A percentile compares a stretch with the other conserved stretches of the same genome.
These are phyloP conservation scores for Fusarium goolgardi DNA, from an alignment of 2,329 filamentous ascomycete genomes.

Conservation along the genomic window DNA sequence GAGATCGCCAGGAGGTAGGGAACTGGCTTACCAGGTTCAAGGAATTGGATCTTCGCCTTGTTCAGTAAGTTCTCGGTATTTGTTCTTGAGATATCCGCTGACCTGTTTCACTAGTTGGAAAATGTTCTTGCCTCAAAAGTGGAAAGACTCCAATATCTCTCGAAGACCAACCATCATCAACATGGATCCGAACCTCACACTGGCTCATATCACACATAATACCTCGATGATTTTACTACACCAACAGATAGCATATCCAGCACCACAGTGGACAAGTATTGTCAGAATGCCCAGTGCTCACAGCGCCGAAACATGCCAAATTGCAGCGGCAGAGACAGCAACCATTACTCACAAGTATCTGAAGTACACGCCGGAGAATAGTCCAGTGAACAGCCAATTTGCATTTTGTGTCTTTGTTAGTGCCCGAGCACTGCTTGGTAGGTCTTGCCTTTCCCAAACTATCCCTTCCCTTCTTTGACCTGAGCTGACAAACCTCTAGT, in stretches of 20 bases:
- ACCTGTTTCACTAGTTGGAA: conserved; percentile 51
- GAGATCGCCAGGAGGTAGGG: conserved; percentile 54
- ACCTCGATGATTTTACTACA: conserved; percentile 62
- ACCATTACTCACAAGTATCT: conserved; percentile 61
- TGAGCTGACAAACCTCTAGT: conserved; percentile 6
- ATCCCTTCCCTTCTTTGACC: accelerated
- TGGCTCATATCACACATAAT: conserved; percentile 63
- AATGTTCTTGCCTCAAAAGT: conserved; percentile 35
- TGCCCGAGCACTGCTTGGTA: conserved; percentile 55
- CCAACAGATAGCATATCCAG: conserved; percentile 60
- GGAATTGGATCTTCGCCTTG: conserved; percentile 59
- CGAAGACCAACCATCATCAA: conserved; percentile 48
- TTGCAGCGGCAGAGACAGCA: conserved; percentile 59
- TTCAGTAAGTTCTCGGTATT: conserved; percentile 48
- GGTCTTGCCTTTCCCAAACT: not conserved
- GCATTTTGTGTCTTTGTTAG: conserved; percentile 60
- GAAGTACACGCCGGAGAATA: conserved; percentile 48
- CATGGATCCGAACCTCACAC: conserved; percentile 61
- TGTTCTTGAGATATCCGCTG: accelerated
- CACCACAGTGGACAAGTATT: conserved; percentile 45
- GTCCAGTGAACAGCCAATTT: conserved; percentile 52
- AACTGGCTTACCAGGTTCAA: conserved; percentile 61
- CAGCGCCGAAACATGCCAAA: conserved; percentile 61
- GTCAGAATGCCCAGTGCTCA: conserved; percentile 55
- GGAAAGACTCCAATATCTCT: conserved; percentile 54